Base-by-base conservation (phyloP, 257 asterid genomes). In the Dorcoceras hygrometricum region DNA sequence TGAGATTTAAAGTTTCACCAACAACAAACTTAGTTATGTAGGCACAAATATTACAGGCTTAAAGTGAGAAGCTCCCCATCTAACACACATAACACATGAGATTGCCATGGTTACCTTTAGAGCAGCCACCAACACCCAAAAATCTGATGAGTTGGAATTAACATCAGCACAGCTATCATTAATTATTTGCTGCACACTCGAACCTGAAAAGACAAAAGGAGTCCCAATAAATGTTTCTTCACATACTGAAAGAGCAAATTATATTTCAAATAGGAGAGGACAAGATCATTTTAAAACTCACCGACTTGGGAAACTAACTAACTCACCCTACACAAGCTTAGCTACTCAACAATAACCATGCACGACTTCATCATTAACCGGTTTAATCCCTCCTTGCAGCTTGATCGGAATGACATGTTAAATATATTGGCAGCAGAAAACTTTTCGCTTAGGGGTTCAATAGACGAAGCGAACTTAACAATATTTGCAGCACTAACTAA, bases 101-200 rank as follows among this genome's bases (percentile, higher is more conserved):
- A 56, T 53, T 14, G 4, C 2, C 53, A 43, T 43, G 19, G 19
- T 43, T 71, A 88, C 99, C 99, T 88, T 85, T 34, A 94, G 78
- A 65, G 99, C 95, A 63, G 96, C 95, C 76, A 90, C 93, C 84
- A 87, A 74, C 71, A 94, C 90, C 99, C 99, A 94, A 83, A 88
- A 94, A 36, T 85, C 96, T 16, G 96, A 88, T 61, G 97, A 88
- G 68, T 70, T 79, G 76, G 89, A 85, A 77, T 82, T 76, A 54
- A 90, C 96, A 70, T 88, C 92, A 62, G 96, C 75, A 76, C 78
- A 78, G 59, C 77, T 81, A 78, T 94, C 96, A 73, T 80, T 75
- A 23, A 88, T 76, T 66, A 94, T 81, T 78, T 82, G 86, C 73
- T 81, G 87, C 48, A 88, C 51, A 65, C 69, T 78, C 62, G 92